These are phyloP conservation scores for Scenedesmus sp. DNA, from an alignment of 163 green algal species.

Conservation along the genomic window DNA sequence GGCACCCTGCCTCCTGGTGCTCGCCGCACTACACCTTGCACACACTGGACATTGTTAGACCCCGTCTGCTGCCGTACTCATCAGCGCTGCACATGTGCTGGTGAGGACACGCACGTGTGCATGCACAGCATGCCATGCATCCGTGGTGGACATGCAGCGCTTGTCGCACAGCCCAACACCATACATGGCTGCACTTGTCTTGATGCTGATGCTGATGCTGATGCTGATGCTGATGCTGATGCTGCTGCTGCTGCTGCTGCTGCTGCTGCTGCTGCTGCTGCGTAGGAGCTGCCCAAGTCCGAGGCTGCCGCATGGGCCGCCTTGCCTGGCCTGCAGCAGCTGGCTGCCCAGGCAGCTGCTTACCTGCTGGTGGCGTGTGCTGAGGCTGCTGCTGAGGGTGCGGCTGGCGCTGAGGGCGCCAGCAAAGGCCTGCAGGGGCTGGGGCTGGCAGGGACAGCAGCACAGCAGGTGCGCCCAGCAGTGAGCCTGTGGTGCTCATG, in stretches of 20 bases:
- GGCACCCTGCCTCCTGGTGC: no score
- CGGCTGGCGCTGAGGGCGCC: conserved; percentile 32
- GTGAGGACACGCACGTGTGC: background rate
- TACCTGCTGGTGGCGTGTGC: conserved; percentile 66
- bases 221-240: background rate
- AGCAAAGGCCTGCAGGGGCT: conserved; percentile 58
- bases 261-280: conserved; percentile 20
- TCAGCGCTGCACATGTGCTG: no score
- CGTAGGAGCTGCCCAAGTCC: conserved; percentile 22
- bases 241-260: background rate
- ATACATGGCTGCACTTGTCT: no score
- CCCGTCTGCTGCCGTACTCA: no score
- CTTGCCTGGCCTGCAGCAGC: conserved; percentile 28
- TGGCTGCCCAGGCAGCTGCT: conserved; percentile 46
- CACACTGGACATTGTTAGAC: no score
- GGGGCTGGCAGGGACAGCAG: conserved; percentile 49
- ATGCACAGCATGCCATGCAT: background rate
- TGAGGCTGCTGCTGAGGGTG: conserved; percentile 59
- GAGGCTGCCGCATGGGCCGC: conserved; percentile 4
- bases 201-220: background rate
- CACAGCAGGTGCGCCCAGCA: conserved; percentile 22
- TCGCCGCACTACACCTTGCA: no score
- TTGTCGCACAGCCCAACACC: background rate
- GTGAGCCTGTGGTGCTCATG: background rate
- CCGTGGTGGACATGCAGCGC: background rate